Base-by-base conservation (phyloP, 352 stramenopile species). In the Hyaloperonospora arabidopsidis region DNA sequence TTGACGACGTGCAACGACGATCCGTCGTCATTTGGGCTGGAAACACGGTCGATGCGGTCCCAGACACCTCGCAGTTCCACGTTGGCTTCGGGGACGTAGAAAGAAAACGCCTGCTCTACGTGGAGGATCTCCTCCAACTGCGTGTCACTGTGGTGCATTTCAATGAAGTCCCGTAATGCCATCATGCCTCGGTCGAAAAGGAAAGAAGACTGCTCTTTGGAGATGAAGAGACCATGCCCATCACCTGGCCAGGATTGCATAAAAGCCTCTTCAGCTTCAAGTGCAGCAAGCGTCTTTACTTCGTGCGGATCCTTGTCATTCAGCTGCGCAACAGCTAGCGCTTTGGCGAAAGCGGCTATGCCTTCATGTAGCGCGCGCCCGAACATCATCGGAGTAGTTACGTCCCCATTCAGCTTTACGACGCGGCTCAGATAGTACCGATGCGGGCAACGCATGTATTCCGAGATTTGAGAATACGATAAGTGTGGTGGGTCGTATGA, bases 401-500 rank as follows among this genome's bases (percentile, higher is more conserved):
- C 29, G 22, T 82, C 61, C 8, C 63, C 64, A 25, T 73, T 54
- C 5, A 89, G 52, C 49, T 76, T 85, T 64, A 86, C 76, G 14
- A 77, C 70, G 7, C 83, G 80, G n/a, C 67, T 53, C 28, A 93
- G 56, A 49, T 84, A 91, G 54, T 93, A 93, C 10, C 78, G 71
- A 25, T 91, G 77, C 7, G 83, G 83, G 60, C 83, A 93, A 14
- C 83, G 77, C 15, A 78, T 59, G 45, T 90, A 93, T 63, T 91
- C 79, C 19, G 74, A 70, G 36, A 93, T 85, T 44, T 93, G 83
- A 11, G 83, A 83, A 46, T 87, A 93, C 29, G 83, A 93, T 46
- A 93, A 57, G 46, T 93, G 80, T 0, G 61, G 28, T 10, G 79
- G 76, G 15, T 85, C 48, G 48, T 77, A 87, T 32, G 65, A 29